A percentile compares a stretch with the other conserved stretches of the same genome.
phyloP scores from a whole-genome alignment of 495 filamentous ascomycete genomes.

The Neurospora sp. region DNA sequence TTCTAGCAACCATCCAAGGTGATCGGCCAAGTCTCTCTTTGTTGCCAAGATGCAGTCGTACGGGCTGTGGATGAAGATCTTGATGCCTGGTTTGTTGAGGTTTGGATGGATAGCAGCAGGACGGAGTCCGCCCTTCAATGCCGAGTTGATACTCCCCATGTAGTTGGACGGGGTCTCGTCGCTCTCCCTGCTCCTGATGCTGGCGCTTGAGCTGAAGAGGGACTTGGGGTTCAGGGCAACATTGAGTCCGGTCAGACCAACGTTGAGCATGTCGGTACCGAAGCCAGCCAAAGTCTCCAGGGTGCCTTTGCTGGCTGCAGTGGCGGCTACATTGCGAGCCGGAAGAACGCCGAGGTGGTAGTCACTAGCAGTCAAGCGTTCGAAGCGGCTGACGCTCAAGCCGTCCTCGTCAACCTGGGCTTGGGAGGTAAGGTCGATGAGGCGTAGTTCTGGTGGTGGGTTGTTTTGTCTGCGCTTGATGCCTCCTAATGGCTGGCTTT shows the following conservation, averaged over 20 bases:
- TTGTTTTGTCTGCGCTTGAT: constrained; percentile 61
- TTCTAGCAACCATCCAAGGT: constrained; percentile 72
- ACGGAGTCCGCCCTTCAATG: constrained; percentile 15
- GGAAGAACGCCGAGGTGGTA: constrained; percentile 84
- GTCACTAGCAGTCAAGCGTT: constrained; percentile 77
- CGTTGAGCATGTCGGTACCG: constrained; percentile 61
- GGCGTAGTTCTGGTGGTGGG: constrained; percentile 73
- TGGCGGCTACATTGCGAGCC: constrained; percentile 51
- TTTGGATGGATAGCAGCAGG: constrained; percentile 32
- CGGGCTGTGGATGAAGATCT: constrained; percentile 92
- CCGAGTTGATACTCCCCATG: constrained; percentile 1
- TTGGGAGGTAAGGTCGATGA: constrained; percentile 78
- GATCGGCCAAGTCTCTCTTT: constrained; percentile 73
- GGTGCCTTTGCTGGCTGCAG: constrained; percentile 57
- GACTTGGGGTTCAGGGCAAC: constrained; percentile 73
- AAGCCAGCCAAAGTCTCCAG: constrained; percentile 54
- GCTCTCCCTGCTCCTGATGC: constrained; percentile 64
- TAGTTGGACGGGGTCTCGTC: constrained; percentile 21
- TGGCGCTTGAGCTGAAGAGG: constrained; percentile 79
- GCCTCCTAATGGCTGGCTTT: constrained; percentile 46
- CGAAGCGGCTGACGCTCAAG: constrained; percentile 71
- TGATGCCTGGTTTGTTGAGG: constrained; percentile 58
- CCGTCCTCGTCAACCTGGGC: constrained; percentile 69
- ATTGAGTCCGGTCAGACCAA: constrained; percentile 45
- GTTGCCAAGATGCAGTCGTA: constrained; percentile 88